Percentiles rank a stretch among this genome's conserved stretches.
phyloP scores from a whole-genome alignment of 306 rosid species.

The Styphnolobium japonicum region DNA sequence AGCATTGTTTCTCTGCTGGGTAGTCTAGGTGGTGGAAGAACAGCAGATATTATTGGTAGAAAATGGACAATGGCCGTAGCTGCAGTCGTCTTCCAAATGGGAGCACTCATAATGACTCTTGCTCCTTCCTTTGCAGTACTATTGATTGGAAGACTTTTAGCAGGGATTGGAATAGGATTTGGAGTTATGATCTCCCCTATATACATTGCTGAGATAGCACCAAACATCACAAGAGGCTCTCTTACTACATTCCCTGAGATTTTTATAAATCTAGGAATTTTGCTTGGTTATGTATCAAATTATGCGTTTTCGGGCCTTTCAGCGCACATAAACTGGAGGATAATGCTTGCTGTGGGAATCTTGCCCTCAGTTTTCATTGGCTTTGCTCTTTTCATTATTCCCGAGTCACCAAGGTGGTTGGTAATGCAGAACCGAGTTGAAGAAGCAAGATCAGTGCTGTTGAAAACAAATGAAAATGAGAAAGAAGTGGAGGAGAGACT shows the following conservation, averaged over 20 bases:
- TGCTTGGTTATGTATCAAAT: constrained; percentile 78
- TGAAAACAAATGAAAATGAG: constrained; percentile 65
- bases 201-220: constrained; percentile 82
- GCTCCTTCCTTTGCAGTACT: constrained; percentile 63
- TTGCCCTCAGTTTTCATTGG: constrained; percentile 72
- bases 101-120: constrained; percentile 63
- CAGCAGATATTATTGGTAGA: constrained; percentile 70
- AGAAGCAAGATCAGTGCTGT: constrained; percentile 70
- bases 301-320: constrained; percentile 74
- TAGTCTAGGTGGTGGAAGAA: constrained; percentile 76
- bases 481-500: constrained; percentile 75
- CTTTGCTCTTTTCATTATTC: constrained; percentile 71
- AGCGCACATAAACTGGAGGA: constrained; percentile 69
- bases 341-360: constrained; percentile 85
- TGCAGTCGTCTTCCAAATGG: constrained; percentile 61
- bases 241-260: constrained; percentile 84
- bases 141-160: constrained; percentile 66
- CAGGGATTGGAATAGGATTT: constrained; percentile 80
- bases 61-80: constrained; percentile 85
- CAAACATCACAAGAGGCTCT: constrained; percentile 61
- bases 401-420: constrained; percentile 88
- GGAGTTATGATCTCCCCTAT: constrained; percentile 76
- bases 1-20: constrained; percentile 73
- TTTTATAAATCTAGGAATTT: constrained; percentile 65
- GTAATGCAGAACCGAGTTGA: constrained; percentile 62